Conservation (phyloP, 2,329 filamentous ascomycete species). For the Cytospora schulzeri region DNA sequence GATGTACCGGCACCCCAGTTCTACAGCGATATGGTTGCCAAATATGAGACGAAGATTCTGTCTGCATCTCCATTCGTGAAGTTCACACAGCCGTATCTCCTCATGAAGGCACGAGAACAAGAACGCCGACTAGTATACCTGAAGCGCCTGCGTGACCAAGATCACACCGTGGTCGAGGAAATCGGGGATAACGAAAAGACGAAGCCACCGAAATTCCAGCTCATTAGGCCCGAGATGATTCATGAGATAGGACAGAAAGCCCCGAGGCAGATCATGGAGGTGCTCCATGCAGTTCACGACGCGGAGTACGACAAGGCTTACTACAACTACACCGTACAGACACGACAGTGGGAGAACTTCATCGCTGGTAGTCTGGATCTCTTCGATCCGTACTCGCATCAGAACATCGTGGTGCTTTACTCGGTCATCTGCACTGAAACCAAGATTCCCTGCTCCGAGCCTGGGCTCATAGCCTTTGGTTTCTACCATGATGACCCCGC, state of each 20-base stretch:
- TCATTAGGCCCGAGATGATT: conserved; percentile 96
- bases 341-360: conserved; percentile 94
- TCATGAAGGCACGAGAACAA: conserved; percentile 90
- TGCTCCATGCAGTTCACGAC: conserved; percentile 91
- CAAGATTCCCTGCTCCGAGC: conserved; percentile 89
- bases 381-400: conserved; percentile 93
- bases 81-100: conserved; percentile 88
- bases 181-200: conserved; percentile 61
- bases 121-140: conserved; percentile 82
- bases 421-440: conserved; percentile 92
- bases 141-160: conserved; percentile 79
- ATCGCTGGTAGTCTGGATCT: conserved; percentile 84
- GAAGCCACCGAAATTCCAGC: conserved; percentile 74
- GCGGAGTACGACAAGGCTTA: conserved; percentile 95
- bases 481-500: conserved; percentile 83
- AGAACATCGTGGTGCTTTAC: conserved; percentile 93
- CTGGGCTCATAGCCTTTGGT: conserved; percentile 83
- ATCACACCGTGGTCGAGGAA: conserved; percentile 54
- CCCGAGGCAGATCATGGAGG: conserved; percentile 86
- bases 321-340: conserved; percentile 92
- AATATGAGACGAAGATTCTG: conserved; percentile 88
- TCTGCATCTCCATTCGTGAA: conserved; percentile 96
- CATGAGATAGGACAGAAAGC: conserved; percentile 79
- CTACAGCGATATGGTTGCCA: conserved; percentile 92
- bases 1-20: conserved; percentile 86